Evolutionary conservation across 1,284 basidiomycete genomes (phyloP).

Genomic region (Ustilago tritici): DNA sequence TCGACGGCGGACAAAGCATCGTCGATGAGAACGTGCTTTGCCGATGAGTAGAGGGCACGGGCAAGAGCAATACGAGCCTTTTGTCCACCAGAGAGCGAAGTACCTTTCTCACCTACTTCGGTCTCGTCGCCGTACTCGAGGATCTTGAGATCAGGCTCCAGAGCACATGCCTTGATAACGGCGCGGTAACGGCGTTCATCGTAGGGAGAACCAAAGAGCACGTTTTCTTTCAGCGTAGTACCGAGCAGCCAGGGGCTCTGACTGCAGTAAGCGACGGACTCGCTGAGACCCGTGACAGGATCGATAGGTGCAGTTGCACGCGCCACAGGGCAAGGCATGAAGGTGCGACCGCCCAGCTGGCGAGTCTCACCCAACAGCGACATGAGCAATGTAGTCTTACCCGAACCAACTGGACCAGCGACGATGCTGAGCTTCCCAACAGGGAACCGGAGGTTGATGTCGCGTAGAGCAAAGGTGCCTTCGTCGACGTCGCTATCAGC

Average conservation of each 20-base stretch:
- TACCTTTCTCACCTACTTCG: constrained; percentile 85
- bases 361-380: constrained; percentile 76
- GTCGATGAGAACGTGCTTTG: constrained; percentile 85
- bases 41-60: constrained; percentile 91
- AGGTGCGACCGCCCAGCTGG: constrained; percentile 72
- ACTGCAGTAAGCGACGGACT: constrained; percentile 90
- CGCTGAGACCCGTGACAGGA: constrained; percentile 75
- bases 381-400: constrained; percentile 72
- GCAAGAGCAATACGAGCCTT: constrained; percentile 82
- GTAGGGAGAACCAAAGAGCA: constrained; percentile 86
- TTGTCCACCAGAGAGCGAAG: constrained; percentile 84
- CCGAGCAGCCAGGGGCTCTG: constrained; percentile 92
- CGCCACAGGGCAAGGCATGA: constrained; percentile 73
- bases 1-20: constrained; percentile 91
- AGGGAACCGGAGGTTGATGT: constrained; percentile 75
- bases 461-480: constrained; percentile 71
- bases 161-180: constrained; percentile 83
- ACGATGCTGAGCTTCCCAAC: constrained; percentile 76
- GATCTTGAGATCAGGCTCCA: constrained; percentile 85
- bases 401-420: constrained; percentile 75
- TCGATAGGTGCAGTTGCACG: constrained; percentile 68
- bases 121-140: constrained; percentile 94
- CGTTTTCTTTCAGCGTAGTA: constrained; percentile 93
- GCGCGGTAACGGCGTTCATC: constrained; percentile 81
- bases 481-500: constrained; percentile 45